Percentiles rank a stretch among this genome's conserved stretches.
These are phyloP conservation scores for Cryptococcus sp. DNA, from an alignment of 1,284 basidiomycete genomes.

Conservation along the genomic window DNA sequence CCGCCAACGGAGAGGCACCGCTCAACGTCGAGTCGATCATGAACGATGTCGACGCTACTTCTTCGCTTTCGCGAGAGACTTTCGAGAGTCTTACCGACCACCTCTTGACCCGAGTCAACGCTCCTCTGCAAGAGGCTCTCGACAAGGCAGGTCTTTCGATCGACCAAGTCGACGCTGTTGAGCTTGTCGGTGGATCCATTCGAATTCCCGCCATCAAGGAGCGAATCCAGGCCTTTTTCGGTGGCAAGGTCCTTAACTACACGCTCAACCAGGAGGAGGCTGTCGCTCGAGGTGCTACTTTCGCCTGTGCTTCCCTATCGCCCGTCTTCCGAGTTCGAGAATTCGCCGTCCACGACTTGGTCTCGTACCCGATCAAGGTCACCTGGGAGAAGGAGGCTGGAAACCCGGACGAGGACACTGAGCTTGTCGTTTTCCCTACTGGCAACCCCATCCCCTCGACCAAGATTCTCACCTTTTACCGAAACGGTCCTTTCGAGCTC, in stretches of 20 bases:
- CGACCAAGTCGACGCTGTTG: slow-evolving; percentile 60
- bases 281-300: slow-evolving; percentile 84
- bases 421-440: slow-evolving; percentile 76
- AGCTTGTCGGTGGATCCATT: slow-evolving; percentile 63
- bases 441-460: slow-evolving; percentile 82
- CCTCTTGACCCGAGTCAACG: slow-evolving; percentile 55
- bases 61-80: slow-evolving; percentile 56
- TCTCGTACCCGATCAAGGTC: slow-evolving; percentile 78
- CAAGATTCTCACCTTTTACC: slow-evolving; percentile 91
- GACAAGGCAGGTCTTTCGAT: slow-evolving; percentile 55
- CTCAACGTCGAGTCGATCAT: slow-evolving; percentile 89
- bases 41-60: slow-evolving; percentile 73
- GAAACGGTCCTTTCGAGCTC: slow-evolving; percentile 77
- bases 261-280: slow-evolving; percentile 96
- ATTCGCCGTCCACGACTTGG: slow-evolving; percentile 77
- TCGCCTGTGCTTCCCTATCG: slow-evolving; percentile 88
- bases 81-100: slow-evolving; percentile 55
- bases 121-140: slow-evolving; percentile 57
- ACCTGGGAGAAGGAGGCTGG: slow-evolving; percentile 68
- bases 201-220: slow-evolving; percentile 65
- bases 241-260: slow-evolving; percentile 66
- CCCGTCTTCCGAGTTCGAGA: slow-evolving; percentile 94
- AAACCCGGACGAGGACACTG: slow-evolving; percentile 79
- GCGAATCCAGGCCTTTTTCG: slow-evolving; percentile 59
- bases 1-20: slow-evolving; percentile 77